phyloP scores from a whole-genome alignment of 257 asterid genomes.

The Salvia miltiorrhiza region DNA sequence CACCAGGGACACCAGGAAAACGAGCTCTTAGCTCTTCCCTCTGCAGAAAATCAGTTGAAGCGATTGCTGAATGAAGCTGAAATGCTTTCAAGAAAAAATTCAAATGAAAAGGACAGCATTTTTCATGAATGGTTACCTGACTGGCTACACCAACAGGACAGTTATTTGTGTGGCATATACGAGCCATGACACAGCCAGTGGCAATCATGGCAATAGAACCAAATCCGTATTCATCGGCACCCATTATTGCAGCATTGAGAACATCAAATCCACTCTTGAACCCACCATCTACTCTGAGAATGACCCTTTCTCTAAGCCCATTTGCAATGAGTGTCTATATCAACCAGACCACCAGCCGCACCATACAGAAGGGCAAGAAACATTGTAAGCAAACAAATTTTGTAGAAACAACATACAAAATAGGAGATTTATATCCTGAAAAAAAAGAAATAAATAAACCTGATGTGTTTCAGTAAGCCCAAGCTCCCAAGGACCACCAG shows the following conservation, averaged over 20 bases:
- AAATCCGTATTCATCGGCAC: conserved; percentile 98
- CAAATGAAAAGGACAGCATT: background rate
- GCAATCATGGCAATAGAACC: conserved; percentile 99
- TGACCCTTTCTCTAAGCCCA: conserved; percentile 97
- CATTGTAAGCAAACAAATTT: background rate
- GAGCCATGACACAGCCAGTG: conserved; percentile 99
- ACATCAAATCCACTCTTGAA: conserved; percentile 98
- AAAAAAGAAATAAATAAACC: conserved; percentile 42
- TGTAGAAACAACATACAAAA: background rate
- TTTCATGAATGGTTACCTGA: conserved; percentile 51
- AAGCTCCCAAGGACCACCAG: conserved; percentile 99
- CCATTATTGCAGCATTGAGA: conserved; percentile 94
- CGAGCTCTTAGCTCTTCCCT: conserved; percentile 99
- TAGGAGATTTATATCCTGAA: background rate
- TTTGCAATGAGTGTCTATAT: conserved; percentile 81
- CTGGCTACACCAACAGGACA: conserved; percentile 99
- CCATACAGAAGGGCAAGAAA: conserved; percentile 15
- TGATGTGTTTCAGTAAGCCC: conserved; percentile 97
- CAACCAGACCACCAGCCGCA: conserved; percentile 13
- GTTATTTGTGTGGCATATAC: conserved; percentile 97
- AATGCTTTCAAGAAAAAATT: background rate
- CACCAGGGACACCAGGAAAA: conserved; percentile 98
- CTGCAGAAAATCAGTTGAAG: conserved; percentile 41
- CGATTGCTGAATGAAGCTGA: background rate
- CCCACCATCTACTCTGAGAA: conserved; percentile 98